Conservation (phyloP, 495 filamentous ascomycete species). For the Annulohypoxylon stygium region DNA sequence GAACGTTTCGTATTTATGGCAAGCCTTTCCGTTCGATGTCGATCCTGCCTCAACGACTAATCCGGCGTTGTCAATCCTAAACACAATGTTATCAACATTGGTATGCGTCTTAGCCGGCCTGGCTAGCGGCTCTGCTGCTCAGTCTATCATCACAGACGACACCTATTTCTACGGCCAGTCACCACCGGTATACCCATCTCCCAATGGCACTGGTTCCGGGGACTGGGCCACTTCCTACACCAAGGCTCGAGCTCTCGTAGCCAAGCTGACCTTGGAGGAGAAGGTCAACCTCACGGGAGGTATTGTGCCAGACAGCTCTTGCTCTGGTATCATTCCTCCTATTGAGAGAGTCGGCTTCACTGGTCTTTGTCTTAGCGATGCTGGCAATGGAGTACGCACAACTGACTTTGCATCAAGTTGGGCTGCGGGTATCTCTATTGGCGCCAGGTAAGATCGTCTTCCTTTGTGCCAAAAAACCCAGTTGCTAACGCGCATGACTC, state of each 20-base stretch:
- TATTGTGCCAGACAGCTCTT: slow-evolving; percentile 57
- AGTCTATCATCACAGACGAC: slow-evolving; percentile 58
- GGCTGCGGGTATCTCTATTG: slow-evolving; percentile 69
- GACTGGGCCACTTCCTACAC: slow-evolving; percentile 64
- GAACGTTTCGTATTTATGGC: slow-evolving; percentile 34
- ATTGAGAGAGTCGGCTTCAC: slow-evolving; percentile 70
- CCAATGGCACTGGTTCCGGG: slow-evolving; percentile 55
- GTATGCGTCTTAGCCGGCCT: slow-evolving; percentile 52
- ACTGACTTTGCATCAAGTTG: slow-evolving; percentile 73
- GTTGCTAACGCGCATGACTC: slow-evolving; percentile 42
- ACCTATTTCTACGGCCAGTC: slow-evolving; percentile 68
- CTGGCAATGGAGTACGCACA: slow-evolving; percentile 69
- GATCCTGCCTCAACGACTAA: slow-evolving; percentile 1
- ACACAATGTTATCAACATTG: slow-evolving; percentile 41
- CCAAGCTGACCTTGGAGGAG: slow-evolving; percentile 69
- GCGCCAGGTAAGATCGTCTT: slow-evolving; percentile 61
- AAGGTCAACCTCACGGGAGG: slow-evolving; percentile 71
- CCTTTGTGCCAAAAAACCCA: background rate
- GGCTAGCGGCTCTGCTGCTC: slow-evolving; percentile 39
- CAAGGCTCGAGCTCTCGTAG: slow-evolving; percentile 68
- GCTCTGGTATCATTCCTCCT: slow-evolving; percentile 64
- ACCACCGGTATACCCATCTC: slow-evolving; percentile 70
- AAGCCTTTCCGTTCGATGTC: slow-evolving; percentile 11
- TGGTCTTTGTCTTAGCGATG: slow-evolving; percentile 74
- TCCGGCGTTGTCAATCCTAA: slow-evolving; percentile 16